Percentiles rank a stretch among this genome's conserved stretches.
phyloP scores from a whole-genome alignment of 2,329 filamentous ascomycete species.

The Cercospora zeina region DNA sequence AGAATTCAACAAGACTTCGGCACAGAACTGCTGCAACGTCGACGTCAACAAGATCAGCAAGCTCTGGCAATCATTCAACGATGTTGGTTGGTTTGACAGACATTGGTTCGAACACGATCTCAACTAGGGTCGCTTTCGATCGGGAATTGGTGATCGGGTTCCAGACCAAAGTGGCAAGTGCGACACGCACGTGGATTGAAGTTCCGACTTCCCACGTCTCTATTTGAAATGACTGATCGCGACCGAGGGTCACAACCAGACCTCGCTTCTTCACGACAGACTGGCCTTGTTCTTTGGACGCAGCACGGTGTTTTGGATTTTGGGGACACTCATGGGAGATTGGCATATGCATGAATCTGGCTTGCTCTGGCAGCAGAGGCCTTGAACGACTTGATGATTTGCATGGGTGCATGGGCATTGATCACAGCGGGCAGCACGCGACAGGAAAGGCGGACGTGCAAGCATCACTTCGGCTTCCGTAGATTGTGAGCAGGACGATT shows the following conservation, averaged over 20 bases:
- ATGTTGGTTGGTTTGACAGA: conserved; percentile 39
- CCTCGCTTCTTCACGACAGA: neutral
- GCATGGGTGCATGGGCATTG: conserved; percentile 17
- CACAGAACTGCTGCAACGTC: conserved; percentile 95
- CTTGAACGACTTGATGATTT: conserved; percentile 18
- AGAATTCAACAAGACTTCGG: conserved; percentile 92
- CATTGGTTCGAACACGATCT: conserved; percentile 31
- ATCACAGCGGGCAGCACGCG: conserved; percentile 13
- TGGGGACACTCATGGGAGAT: neutral
- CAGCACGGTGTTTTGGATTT: conserved; percentile 20
- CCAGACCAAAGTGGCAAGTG: neutral
- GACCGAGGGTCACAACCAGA: neutral
- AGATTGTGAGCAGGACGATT: neutral
- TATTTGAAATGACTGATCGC: neutral
- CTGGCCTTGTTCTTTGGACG: conserved; percentile 3
- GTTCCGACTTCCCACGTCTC: neutral
- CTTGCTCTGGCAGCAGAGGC: conserved; percentile 22
- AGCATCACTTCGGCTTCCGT: conserved; percentile 4
- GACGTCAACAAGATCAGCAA: conserved; percentile 97
- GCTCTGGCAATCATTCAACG: conserved; percentile 85
- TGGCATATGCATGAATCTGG: conserved; percentile 12
- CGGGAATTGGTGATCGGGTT: too few species aligned
- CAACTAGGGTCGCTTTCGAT: neutral
- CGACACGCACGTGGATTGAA: neutral
- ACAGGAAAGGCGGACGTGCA: conserved; percentile 12